phyloP scores from a whole-genome alignment of 495 filamentous ascomycete genomes.

The Aspergillus hancockii region DNA sequence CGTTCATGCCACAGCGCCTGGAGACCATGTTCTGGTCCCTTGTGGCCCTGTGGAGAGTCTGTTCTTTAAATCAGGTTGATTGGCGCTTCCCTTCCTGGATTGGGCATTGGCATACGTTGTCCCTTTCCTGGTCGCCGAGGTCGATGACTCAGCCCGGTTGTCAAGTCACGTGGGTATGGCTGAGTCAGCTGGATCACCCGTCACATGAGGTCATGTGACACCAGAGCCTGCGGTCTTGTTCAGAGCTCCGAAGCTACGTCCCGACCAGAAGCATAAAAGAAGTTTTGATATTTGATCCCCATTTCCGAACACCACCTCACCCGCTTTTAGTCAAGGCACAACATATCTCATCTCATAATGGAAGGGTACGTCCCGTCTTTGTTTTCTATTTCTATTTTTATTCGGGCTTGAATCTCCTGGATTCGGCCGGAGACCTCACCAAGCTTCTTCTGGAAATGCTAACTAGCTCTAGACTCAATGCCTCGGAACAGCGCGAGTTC shows the following conservation, averaged over 20 bases:
- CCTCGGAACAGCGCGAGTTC: slow-evolving; percentile 87
- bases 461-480: slow-evolving; percentile 58
- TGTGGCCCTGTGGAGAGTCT: not conserved
- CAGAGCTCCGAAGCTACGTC: slow-evolving; percentile 30
- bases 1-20: slow-evolving; percentile 1
- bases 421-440: not conserved
- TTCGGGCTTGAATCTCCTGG: not conserved
- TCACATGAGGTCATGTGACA: slow-evolving; percentile 21
- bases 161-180: slow-evolving; percentile 7
- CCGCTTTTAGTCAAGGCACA: not conserved
- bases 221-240: slow-evolving; percentile 35
- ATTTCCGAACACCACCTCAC: slow-evolving; percentile 5
- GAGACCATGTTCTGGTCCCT: slow-evolving; percentile 4
- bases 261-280: slow-evolving; percentile 9
- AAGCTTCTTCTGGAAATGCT: slow-evolving; percentile 2
- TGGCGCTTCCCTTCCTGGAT: not conserved
- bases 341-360: slow-evolving; percentile 34
- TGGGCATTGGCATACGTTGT: slow-evolving; percentile 5
- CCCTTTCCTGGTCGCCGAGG: not conserved
- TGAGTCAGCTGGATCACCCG: slow-evolving; percentile 14
- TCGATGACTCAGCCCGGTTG: not conserved
- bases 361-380: slow-evolving; percentile 38
- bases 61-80: not conserved
- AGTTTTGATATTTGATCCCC: slow-evolving; percentile 10
- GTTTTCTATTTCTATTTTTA: not conserved